Evolutionary conservation across 1,284 basidiomycete species (phyloP).

Genomic region (Hymenochaete sp.): DNA sequence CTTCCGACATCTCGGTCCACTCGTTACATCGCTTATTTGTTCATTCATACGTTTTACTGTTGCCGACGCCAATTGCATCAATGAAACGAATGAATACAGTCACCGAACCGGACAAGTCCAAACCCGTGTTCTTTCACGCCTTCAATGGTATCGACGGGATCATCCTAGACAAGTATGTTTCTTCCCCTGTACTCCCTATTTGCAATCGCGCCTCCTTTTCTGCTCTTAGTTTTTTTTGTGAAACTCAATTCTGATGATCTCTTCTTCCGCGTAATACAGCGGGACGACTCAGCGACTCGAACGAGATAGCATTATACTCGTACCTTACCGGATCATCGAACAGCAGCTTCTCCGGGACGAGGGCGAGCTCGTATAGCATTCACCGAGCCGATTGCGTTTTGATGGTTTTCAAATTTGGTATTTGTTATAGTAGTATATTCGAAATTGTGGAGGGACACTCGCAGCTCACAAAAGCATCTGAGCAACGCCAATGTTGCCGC

Average conservation of each 20-base stretch:
- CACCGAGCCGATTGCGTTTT: neutral
- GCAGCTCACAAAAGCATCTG: neutral
- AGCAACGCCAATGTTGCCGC: neutral
- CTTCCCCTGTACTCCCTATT: neutral
- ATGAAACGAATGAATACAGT: constrained; percentile 36
- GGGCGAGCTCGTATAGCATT: constrained; percentile 54
- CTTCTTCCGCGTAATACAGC: too few relatives aligned
- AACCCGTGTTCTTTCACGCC: constrained; percentile 75
- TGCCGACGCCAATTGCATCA: constrained; percentile 4
- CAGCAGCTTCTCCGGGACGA: constrained; percentile 59
- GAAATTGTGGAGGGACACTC: neutral
- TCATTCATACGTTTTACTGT: neutral
- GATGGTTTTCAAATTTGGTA: neutral
- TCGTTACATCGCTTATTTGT: neutral
- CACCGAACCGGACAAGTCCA: constrained; percentile 60
- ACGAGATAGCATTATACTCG: constrained; percentile 61
- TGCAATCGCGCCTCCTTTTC: neutral
- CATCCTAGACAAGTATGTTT: constrained; percentile 60
- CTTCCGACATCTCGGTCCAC: neutral
- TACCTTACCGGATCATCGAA: constrained; percentile 64
- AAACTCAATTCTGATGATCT: constrained; percentile 1
- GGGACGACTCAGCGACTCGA: constrained; percentile 54
- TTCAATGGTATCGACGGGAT: constrained; percentile 62
- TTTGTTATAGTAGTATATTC: neutral
- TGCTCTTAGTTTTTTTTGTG: constrained; percentile 10